Evolutionary conservation across 2,329 filamentous ascomycete genomes (phyloP), one percentile per base, ranked within the genome.

Genomic region (Didymella keratinophila): DNA sequence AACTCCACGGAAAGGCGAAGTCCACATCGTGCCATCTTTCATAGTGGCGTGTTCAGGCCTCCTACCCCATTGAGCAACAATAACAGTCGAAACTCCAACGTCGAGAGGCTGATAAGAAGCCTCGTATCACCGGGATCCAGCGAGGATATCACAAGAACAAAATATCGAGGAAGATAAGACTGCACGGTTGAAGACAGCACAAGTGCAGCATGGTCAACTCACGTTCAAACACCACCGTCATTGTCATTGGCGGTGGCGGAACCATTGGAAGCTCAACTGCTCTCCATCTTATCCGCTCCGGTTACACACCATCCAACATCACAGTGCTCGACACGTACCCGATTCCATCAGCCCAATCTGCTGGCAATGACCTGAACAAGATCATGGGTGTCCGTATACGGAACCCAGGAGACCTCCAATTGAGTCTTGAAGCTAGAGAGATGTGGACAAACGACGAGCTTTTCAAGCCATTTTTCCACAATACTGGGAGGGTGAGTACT

Each of bases 301-400:
- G 82, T 39, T 84, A 83, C 65, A 76, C 74, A 37, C 70, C 71
- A 4, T 71, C 77, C 0, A 77, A 81, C 60, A 76, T 84, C 55
- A 82, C 76, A 4, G 78, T 84, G 6, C 71, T 85, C 11, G 82
- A 84, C 59, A 77, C 78, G 0, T 77, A 82, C 55, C 72, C 72
- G 0, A 76, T 82, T 3, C 81, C 81, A 1, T 83, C 80, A 5
- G 69, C 74, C 5, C 81, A 82, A 50, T 79, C 81, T 14, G 81
- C 81, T 3, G 81, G 81, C n/a, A 82, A 82, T 69, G 81, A 83
- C 62, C 71, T 83, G 39, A 82, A 83, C 63, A 83, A 83, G 58
- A 82, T 83, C 53, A 76, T 78, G 78, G 69, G 70, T 2, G 64
- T 74, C 37, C 66, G 70, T 32, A 32, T 80, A 18, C 75, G 76